A percentile compares a stretch with the other conserved stretches of the same genome.
These are phyloP conservation scores for Staphylotrichum tortipilum DNA, from an alignment of 495 filamentous ascomycete species.

Conservation along the genomic window DNA sequence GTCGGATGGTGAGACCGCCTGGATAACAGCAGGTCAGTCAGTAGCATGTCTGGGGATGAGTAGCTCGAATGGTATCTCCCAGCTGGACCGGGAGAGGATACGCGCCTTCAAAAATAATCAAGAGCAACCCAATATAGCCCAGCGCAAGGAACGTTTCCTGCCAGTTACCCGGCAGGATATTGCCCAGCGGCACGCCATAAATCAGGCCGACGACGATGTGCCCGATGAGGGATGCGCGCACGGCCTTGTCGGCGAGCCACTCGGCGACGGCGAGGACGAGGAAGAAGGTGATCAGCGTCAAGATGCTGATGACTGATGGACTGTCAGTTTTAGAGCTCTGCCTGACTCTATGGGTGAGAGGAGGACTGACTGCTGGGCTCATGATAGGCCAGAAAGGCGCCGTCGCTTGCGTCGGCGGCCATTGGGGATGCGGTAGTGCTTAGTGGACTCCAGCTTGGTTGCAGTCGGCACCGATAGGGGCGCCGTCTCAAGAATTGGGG, in stretches of 20 bases:
- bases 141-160: slow-evolving; percentile 55
- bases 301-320: slow-evolving; percentile 32
- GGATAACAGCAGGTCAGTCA: slow-evolving; percentile 8
- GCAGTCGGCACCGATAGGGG: neutral
- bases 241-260: slow-evolving; percentile 46
- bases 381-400: slow-evolving; percentile 18
- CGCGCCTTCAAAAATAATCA: slow-evolving; percentile 63
- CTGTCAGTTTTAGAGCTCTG: neutral
- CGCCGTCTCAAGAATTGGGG: neutral
- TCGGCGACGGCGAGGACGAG: slow-evolving; percentile 55
- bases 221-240: slow-evolving; percentile 68
- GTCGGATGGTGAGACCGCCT: slow-evolving; percentile 59
- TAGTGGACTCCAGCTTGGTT: slow-evolving; percentile 1
- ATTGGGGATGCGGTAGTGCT: neutral
- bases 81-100: neutral
- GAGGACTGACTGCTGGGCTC: slow-evolving; percentile 11
- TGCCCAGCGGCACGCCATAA: slow-evolving; percentile 54
- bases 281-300: slow-evolving; percentile 56
- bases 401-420: slow-evolving; percentile 8
- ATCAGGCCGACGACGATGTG: slow-evolving; percentile 65
- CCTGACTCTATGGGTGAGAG: neutral
- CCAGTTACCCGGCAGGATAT: slow-evolving; percentile 39
- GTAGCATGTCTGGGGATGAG: neutral
- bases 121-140: slow-evolving; percentile 68
- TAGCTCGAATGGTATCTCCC: no score